Base-by-base conservation (phyloP, 305 asterid species). In the Salvia sclarea region DNA sequence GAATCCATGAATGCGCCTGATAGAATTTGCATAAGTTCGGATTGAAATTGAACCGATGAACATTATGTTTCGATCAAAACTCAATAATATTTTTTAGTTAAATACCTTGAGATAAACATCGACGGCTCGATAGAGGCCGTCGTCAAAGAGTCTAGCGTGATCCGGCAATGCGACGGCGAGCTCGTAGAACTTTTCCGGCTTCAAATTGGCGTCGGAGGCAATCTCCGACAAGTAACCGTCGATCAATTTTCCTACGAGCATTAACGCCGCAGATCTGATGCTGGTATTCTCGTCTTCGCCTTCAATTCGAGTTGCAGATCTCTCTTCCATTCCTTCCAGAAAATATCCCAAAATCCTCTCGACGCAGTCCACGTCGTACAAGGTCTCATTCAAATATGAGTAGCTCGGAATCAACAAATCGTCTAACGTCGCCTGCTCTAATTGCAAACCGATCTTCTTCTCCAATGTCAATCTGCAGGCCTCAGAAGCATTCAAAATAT, bases 221-320 rank as follows among this genome's bases (percentile, higher is more conserved):
- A 91, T 94, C 75, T 94, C 99, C 73, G 99, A 91, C 18, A 94
- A 67, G 83, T 91, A 94, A 20, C 99, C 97, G 59, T 94, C 99
- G 71, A 94, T 84, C 72, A 94, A 75, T 78, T 89, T 94, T 1
- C 97, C 99, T 2, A 94, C 97, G 30, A 87, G 69, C 95, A 91
- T 84, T 62, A 91, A 65, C 49, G 84, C 80, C 7, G 92, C 81
- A 28, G 89, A 86, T 83, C 92, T 78, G 44, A 56, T 73, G 56
- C 68, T 52, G 14, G 73, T 41, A 22, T 67, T 64, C 2, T 76
- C 86, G 2, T 79, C 96, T 5, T 81, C 89, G 13, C 56, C 82
- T 63, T 75, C 86, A 55, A 30, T 49, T 72, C 80, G 71, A 24
- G 44, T 37, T 6, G 75, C 76, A 6, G 84, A 78, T 71, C 89